phyloP scores from a whole-genome alignment of 129 eudicot species.

The Flaveria robusta region DNA sequence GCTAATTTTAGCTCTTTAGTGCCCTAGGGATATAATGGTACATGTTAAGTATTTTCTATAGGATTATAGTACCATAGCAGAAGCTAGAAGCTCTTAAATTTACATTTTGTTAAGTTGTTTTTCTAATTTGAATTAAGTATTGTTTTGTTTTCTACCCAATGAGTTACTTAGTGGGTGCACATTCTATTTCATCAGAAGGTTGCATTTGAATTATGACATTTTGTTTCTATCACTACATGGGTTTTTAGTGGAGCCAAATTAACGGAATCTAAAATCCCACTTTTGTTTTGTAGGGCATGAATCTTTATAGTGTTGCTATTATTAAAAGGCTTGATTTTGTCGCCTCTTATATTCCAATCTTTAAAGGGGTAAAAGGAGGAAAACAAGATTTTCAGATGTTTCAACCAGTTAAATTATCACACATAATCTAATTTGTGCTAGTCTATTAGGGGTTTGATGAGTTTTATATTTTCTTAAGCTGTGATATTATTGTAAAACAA shows the following conservation, averaged over 20 bases:
- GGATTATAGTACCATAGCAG: too few species aligned
- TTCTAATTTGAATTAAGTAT: not conserved
- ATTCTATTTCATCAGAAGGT: not conserved
- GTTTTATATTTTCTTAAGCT: not conserved
- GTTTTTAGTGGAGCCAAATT: not conserved
- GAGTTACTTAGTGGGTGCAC: not conserved
- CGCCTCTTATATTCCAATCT: not conserved
- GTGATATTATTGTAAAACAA: not conserved
- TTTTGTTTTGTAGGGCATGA: not conserved
- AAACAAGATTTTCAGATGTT: not conserved
- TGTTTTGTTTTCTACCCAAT: not conserved
- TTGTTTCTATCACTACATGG: not conserved
- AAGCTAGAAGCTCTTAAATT: not conserved
- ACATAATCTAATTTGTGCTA: not conserved
- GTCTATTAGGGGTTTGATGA: not conserved
- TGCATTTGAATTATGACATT: not conserved
- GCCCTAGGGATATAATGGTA: not conserved
- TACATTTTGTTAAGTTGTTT: not conserved
- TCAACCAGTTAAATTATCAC: not conserved
- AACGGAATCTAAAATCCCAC: not conserved
- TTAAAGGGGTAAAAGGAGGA: not conserved
- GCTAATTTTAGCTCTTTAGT: not conserved
- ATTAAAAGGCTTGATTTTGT: not conserved
- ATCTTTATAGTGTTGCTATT: not conserved
- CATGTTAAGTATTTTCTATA: too few species aligned